These are phyloP conservation scores for Psilocybe subaeruginosa DNA, from an alignment of 768 basidiomycete genomes.

Conservation along the genomic window DNA sequence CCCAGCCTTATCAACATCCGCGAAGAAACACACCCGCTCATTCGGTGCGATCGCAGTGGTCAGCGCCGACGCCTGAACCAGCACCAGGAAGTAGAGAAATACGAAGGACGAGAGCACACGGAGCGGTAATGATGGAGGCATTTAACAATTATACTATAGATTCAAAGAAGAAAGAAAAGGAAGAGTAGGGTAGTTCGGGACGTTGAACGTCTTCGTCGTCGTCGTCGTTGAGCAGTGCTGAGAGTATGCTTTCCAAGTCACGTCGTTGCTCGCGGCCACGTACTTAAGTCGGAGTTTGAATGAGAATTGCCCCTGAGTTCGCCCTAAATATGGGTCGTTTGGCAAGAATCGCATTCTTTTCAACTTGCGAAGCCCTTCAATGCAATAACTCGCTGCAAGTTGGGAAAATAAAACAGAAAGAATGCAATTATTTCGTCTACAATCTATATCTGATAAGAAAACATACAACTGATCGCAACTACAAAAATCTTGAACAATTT, in stretches of 20 bases:
- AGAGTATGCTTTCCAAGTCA: neutral
- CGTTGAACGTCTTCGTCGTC: neutral
- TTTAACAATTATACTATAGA: neutral
- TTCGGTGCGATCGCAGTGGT: conserved; percentile 81
- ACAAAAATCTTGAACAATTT: neutral
- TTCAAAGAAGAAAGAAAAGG: neutral
- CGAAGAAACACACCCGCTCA: conserved; percentile 90
- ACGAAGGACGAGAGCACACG: conserved; percentile 33
- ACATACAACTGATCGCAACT: neutral
- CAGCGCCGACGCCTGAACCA: conserved; percentile 61
- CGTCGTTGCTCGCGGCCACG: neutral
- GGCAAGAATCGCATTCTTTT: no score
- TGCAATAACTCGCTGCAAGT: no score
- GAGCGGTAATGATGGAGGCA: conserved; percentile 24
- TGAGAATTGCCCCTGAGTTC: neutral
- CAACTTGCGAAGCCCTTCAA: no score
- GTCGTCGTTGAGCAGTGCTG: neutral
- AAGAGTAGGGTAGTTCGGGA: neutral
- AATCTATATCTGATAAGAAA: neutral
- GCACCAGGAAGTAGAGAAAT: conserved; percentile 36
- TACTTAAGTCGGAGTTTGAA: neutral
- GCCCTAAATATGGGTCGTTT: no score
- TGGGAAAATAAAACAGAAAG: no score
- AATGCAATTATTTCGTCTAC: neutral
- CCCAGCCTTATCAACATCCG: conserved; percentile 93